Conservation (phyloP, 2,329 filamentous ascomycete species). For the Calonectria pseudoturangicola region DNA sequence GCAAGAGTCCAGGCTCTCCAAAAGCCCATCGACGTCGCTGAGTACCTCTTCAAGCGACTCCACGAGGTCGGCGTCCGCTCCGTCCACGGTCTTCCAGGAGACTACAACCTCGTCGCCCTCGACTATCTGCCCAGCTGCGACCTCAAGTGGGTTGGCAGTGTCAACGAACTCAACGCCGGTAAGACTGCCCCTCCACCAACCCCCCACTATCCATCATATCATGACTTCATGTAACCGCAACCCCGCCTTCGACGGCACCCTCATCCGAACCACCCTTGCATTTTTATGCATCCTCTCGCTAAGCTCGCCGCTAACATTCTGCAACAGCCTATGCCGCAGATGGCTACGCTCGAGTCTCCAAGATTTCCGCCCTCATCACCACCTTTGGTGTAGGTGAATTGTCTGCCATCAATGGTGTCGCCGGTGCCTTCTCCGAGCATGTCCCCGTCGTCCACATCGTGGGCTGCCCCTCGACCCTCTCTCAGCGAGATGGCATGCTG, state of each 20-base stretch:
- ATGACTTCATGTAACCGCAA: conserved; percentile 39
- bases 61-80: conserved; percentile 78
- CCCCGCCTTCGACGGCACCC: conserved; percentile 38
- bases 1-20: conserved; percentile 59
- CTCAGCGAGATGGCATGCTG: conserved; percentile 68
- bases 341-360: conserved; percentile 84
- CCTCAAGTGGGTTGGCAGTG: conserved; percentile 80
- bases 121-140: conserved; percentile 78
- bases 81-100: conserved; percentile 81
- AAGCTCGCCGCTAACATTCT: conserved; percentile 44
- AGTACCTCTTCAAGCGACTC: conserved; percentile 81
- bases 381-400: conserved; percentile 86
- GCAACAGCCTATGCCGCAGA: conserved; percentile 83
- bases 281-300: conserved; percentile 29
- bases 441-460: conserved; percentile 84
- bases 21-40: conserved; percentile 75
- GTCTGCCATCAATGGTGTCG: conserved; percentile 84
- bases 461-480: conserved; percentile 69
- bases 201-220: conserved; percentile 33
- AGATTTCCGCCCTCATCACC: conserved; percentile 81
- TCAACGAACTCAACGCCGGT: conserved; percentile 85
- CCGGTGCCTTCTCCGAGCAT: conserved; percentile 83
- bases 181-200: conserved; percentile 51
- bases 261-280: conserved; percentile 25
- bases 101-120: conserved; percentile 82